A percentile compares a stretch with the other conserved stretches of the same genome.
Conservation (phyloP, 306 rosid genomes). For the Vigna trinervia region DNA sequence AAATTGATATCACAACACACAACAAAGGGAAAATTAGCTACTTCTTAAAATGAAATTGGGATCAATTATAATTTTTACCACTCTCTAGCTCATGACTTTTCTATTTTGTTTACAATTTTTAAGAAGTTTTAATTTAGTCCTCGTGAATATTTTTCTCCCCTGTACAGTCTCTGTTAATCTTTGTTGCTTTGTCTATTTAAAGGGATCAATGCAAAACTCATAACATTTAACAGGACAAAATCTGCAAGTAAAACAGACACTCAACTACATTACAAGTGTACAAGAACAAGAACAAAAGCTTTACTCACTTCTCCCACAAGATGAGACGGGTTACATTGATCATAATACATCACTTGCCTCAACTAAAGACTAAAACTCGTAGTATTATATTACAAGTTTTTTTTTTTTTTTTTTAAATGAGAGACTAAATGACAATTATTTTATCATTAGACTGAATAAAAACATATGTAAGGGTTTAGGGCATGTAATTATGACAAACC, state of each 20-base stretch:
- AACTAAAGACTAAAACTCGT: not conserved
- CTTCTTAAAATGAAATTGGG: not conserved
- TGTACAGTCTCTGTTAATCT: not conserved
- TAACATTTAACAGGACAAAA: not conserved
- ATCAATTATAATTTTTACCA: not conserved
- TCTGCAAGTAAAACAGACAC: not conserved
- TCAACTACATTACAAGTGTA: not conserved
- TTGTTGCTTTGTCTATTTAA: not conserved
- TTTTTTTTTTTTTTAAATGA: not conserved
- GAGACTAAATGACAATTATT: not conserved
- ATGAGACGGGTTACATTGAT: not conserved
- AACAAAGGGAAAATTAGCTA: not conserved
- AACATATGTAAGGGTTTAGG: not conserved
- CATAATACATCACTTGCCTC: no score
- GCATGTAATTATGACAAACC: constrained; percentile 53
- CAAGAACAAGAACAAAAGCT: not conserved
- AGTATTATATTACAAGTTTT: not conserved
- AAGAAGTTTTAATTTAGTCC: not conserved
- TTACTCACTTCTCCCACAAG: not conserved
- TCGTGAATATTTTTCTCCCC: not conserved
- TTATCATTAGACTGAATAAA: not conserved
- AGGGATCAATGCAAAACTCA: not conserved
- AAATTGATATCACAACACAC: not conserved
- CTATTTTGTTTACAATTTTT: not conserved
- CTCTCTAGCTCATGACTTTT: not conserved